phyloP scores from a whole-genome alignment of 1,284 basidiomycete species.

The Cutaneotrichosporon spelunceum region DNA sequence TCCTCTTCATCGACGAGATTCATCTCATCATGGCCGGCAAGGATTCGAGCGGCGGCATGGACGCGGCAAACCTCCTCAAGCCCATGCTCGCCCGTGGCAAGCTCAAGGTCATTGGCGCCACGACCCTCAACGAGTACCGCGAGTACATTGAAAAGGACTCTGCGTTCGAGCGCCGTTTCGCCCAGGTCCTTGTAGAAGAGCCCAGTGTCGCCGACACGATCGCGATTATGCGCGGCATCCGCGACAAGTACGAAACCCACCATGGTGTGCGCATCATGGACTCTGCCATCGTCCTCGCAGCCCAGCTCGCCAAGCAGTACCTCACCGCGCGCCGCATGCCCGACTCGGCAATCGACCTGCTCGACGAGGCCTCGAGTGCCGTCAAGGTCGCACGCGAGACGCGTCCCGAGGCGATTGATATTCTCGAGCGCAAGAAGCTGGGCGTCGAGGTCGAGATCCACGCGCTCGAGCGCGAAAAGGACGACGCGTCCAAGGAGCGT shows the following conservation, averaged over 20 bases:
- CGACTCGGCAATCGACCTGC: constrained; percentile 86
- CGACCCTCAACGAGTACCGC: constrained; percentile 87
- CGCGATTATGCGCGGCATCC: constrained; percentile 79
- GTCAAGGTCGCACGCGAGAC: constrained; percentile 94
- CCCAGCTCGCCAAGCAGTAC: constrained; percentile 90
- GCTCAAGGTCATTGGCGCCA: constrained; percentile 84
- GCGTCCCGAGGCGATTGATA: constrained; percentile 89
- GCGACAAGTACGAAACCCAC: constrained; percentile 71
- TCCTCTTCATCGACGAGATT: constrained; percentile 93
- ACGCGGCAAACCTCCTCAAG: constrained; percentile 79
- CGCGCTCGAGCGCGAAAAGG: constrained; percentile 90
- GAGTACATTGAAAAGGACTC: constrained; percentile 95
- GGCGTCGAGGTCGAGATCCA: constrained; percentile 95
- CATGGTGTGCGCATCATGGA: constrained; percentile 91
- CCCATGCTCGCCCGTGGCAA: constrained; percentile 88
- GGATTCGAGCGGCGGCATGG: constrained; percentile 51
- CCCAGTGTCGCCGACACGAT: constrained; percentile 87
- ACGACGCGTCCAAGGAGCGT: constrained; percentile 82
- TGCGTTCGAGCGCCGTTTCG: constrained; percentile 91
- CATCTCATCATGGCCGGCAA: constrained; percentile 70
- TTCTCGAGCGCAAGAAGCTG: constrained; percentile 85
- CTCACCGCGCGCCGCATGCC: constrained; percentile 80
- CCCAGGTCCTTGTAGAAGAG: constrained; percentile 90
- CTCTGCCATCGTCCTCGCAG: constrained; percentile 82
- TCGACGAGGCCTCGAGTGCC: constrained; percentile 75